A percentile compares a stretch with the other conserved stretches of the same genome.
These are phyloP conservation scores for Collybia mongolica DNA, from an alignment of 768 basidiomycete genomes.

Conservation along the genomic window DNA sequence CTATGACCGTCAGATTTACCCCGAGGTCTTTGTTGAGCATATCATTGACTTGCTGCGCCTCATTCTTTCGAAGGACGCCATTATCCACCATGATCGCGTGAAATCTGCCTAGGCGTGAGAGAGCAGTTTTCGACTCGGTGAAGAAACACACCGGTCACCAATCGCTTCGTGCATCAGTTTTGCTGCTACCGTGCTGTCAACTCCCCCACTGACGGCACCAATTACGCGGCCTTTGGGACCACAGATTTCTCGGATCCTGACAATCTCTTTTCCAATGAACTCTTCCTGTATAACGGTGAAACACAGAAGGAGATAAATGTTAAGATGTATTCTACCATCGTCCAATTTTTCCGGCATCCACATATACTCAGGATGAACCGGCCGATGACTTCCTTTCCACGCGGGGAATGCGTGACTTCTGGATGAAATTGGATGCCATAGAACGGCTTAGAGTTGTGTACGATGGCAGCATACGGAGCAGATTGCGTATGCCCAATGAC, in stretches of 20 bases:
- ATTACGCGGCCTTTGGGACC: constrained; percentile 95
- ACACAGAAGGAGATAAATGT: constrained; percentile 6
- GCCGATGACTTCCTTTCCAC: constrained; percentile 86
- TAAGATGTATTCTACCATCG: constrained; percentile 62
- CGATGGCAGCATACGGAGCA: constrained; percentile 92
- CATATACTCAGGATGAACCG: constrained; percentile 86
- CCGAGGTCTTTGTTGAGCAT: constrained; percentile 94
- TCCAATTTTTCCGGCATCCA: constrained; percentile 81
- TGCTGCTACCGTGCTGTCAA: constrained; percentile 97
- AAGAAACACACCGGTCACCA: constrained; percentile 73
- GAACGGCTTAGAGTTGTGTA: constrained; percentile 83
- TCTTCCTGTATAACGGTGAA: constrained; percentile 62
- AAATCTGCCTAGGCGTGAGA: constrained; percentile 55
- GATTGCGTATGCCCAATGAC: constrained; percentile 83
- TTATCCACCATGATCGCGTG: constrained; percentile 99
- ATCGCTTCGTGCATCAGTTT: constrained; percentile 99
- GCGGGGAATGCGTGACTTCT: constrained; percentile 93
- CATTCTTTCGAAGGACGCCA: constrained; percentile 90
- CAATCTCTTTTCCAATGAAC: constrained; percentile 96
- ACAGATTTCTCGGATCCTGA: constrained; percentile 91
- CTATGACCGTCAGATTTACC: constrained; percentile 93
- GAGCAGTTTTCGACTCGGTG: constrained; percentile 1
- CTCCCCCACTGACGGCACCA: constrained; percentile 96
- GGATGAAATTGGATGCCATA: constrained; percentile 99
- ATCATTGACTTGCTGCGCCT: constrained; percentile 85